These are phyloP conservation scores for Moricandia moricandioides DNA, from an alignment of 345 rosid genomes.

Conservation along the genomic window DNA sequence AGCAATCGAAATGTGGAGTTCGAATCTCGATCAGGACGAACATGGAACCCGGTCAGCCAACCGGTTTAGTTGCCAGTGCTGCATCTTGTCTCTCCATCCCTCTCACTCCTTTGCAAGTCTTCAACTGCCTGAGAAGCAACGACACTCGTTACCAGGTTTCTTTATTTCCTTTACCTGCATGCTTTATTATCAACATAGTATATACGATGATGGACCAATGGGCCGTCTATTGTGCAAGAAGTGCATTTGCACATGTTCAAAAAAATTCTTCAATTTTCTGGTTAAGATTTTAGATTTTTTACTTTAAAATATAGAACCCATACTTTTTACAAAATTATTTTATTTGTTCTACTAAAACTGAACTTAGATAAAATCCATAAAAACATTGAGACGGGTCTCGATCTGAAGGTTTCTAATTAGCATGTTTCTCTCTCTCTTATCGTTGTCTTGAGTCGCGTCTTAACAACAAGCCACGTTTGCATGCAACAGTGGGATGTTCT, in stretches of 20 bases:
- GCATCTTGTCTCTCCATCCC: slow-evolving; percentile 68
- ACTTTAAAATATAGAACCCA: too few relatives aligned
- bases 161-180: neutral
- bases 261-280: too few relatives aligned
- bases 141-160: slow-evolving; percentile 49
- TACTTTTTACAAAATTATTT: too few relatives aligned
- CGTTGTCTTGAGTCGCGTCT: neutral
- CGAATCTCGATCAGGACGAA: slow-evolving; percentile 48
- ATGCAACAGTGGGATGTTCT: slow-evolving; percentile 73
- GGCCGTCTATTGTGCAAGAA: too few relatives aligned
- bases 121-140: slow-evolving; percentile 42
- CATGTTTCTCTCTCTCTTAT: neutral
- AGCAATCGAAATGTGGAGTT: slow-evolving; percentile 50
- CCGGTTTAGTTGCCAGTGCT: slow-evolving; percentile 54
- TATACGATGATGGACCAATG: neutral
- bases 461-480: neutral
- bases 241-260: too few relatives aligned
- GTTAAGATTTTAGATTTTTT: too few relatives aligned
- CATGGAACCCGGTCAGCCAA: slow-evolving; percentile 47
- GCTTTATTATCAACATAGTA: neutral
- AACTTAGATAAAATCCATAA: too few relatives aligned
- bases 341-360: too few relatives aligned
- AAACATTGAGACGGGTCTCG: too few relatives aligned
- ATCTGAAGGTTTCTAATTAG: neutral
- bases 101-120: slow-evolving; percentile 41